Conservation (phyloP, 2,329 filamentous ascomycete species). For the Hypoxylon sp. region DNA sequence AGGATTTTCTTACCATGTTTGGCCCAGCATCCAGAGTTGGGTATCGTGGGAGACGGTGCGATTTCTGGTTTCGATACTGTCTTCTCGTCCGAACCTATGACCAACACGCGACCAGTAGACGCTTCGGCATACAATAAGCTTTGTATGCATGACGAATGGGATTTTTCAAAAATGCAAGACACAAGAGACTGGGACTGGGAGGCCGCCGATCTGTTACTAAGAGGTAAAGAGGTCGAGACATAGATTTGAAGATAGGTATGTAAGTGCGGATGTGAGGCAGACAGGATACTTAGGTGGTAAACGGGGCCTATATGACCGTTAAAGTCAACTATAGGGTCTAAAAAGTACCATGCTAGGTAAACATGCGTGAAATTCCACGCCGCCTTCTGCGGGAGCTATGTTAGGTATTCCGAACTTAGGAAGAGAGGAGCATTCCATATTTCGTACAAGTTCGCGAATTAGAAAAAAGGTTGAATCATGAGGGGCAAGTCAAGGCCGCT, state of each 20-base stretch:
- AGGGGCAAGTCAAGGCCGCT: slow-evolving; percentile 32
- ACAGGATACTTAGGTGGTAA: neutral
- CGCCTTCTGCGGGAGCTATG: neutral
- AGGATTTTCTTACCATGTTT: slow-evolving; percentile 39
- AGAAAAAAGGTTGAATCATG: slow-evolving; percentile 15
- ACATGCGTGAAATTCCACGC: slow-evolving; percentile 14
- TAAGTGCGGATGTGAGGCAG: neutral
- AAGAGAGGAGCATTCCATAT: slow-evolving; percentile 1
- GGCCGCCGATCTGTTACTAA: slow-evolving; percentile 1
- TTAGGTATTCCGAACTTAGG: neutral
- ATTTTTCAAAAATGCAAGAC: neutral
- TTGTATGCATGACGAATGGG: slow-evolving; percentile 5
- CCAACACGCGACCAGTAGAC: slow-evolving; percentile 31
- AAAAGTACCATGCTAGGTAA: neutral
- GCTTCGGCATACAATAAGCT: neutral
- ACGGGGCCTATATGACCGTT: neutral
- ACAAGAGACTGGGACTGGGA: slow-evolving; percentile 2
- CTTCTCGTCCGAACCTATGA: slow-evolving; percentile 14
- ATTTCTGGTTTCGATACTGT: slow-evolving; percentile 24
- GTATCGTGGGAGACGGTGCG: slow-evolving; percentile 38
- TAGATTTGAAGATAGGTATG: slow-evolving; percentile 1
- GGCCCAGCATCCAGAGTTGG: slow-evolving; percentile 29
- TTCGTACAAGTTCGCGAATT: slow-evolving; percentile 9
- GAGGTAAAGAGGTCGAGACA: slow-evolving; percentile 1
- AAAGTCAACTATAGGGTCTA: no score